A percentile compares a stretch with the other conserved stretches of the same genome.
These are phyloP conservation scores for Diplocarpon rosae DNA, from an alignment of 2,329 filamentous ascomycete genomes.

Conservation along the genomic window DNA sequence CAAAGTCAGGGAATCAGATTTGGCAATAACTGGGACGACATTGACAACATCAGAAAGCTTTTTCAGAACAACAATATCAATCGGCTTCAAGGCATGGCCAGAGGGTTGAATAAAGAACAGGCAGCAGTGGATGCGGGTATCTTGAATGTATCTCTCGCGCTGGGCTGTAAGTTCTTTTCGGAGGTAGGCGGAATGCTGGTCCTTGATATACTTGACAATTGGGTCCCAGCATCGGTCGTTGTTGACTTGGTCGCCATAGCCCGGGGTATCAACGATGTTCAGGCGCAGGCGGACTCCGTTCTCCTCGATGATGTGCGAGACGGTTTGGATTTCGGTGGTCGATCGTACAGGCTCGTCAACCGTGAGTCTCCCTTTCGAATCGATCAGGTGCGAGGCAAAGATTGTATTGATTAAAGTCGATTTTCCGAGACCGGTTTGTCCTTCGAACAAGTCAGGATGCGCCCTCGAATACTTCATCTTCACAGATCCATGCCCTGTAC, in stretches of 20 bases:
- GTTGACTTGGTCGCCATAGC: constrained; percentile 97
- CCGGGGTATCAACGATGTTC: constrained; percentile 98
- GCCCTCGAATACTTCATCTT: neutral
- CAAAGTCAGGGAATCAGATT: constrained; percentile 89
- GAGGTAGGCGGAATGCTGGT: constrained; percentile 98
- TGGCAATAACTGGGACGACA: constrained; percentile 96
- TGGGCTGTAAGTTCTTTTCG: constrained; percentile 99
- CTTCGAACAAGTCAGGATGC: constrained; percentile 36
- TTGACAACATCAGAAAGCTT: constrained; percentile 99
- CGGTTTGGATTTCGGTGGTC: constrained; percentile 95
- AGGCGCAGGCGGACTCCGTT: constrained; percentile 94
- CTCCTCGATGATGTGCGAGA: constrained; percentile 98
- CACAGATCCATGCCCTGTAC: constrained; percentile 31
- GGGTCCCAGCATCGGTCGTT: constrained; percentile 99
- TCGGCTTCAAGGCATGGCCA: constrained; percentile 95
- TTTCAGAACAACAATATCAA: constrained; percentile 98
- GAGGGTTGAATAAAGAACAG: constrained; percentile 99
- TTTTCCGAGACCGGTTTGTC: constrained; percentile 97
- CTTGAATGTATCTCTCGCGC: constrained; percentile 97
- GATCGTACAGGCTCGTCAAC: constrained; percentile 89
- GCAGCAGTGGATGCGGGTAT: constrained; percentile 98
- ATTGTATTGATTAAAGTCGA: constrained; percentile 99
- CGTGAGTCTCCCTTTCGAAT: constrained; percentile 89
- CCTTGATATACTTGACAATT: constrained; percentile 99
- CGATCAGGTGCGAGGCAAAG: constrained; percentile 98